Conservation (phyloP, 805 yeast species). For the Candida vartiovaarae region DNA sequence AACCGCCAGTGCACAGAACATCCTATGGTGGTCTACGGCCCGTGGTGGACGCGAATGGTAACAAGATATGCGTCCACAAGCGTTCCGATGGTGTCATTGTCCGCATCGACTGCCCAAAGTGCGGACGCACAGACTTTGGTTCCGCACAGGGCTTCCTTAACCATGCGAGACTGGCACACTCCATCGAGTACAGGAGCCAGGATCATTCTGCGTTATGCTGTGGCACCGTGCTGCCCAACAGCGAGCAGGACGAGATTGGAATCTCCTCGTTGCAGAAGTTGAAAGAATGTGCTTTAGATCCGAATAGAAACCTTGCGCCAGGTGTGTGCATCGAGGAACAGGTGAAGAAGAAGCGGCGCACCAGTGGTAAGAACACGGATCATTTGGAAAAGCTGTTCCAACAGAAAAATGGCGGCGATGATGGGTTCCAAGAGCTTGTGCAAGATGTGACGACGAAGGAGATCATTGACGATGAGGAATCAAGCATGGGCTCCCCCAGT, state of each 20-base stretch:
- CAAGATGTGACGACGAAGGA: conserved; percentile 19
- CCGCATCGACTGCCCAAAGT: conserved; percentile 58
- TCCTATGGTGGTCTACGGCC: conserved; percentile 44
- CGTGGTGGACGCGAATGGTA: conserved; percentile 31
- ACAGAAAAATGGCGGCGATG: conserved; percentile 1
- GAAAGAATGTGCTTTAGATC: conserved; percentile 31
- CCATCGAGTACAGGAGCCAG: conserved; percentile 62
- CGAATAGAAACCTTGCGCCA: conserved; percentile 31
- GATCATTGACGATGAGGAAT: conserved; percentile 11
- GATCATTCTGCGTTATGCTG: conserved; percentile 68
- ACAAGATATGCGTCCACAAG: conserved; percentile 47
- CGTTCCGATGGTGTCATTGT: conserved; percentile 69
- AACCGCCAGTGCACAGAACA: conserved; percentile 28
- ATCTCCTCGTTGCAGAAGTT: conserved; percentile 30
- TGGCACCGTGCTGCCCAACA: conserved; percentile 46
- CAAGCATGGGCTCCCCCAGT: conserved; percentile 1
- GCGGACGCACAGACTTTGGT: conserved; percentile 63
- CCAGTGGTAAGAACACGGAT: conserved; percentile 4
- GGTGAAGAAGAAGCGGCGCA: conserved; percentile 14
- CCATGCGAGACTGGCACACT: conserved; percentile 69
- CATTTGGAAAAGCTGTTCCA: conserved; percentile 13
- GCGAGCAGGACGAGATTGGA: conserved; percentile 53
- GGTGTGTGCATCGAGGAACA: conserved; percentile 16
- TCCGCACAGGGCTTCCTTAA: conserved; percentile 77
- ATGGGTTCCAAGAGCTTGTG: conserved; percentile 16